These are phyloP conservation scores for Glaciozyma martinii DNA, from an alignment of 768 basidiomycete genomes.

Conservation along the genomic window DNA sequence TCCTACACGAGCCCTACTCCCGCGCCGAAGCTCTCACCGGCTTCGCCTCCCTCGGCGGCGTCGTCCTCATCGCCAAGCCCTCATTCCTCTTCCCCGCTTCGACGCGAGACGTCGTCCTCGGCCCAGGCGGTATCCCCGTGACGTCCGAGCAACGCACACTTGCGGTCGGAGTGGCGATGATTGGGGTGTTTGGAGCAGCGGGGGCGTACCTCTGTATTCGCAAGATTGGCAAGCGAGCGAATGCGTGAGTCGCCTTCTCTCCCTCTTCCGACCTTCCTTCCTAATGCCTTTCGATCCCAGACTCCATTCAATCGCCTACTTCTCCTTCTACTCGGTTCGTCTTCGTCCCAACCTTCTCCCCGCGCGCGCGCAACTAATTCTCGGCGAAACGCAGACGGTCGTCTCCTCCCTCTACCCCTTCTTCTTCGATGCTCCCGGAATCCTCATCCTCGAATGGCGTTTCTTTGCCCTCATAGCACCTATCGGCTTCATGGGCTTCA, in stretches of 20 bases:
- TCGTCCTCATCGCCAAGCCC: constrained; percentile 72
- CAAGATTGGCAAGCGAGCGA: constrained; percentile 65
- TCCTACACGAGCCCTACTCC: constrained; percentile 34
- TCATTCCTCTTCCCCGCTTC: constrained; percentile 51
- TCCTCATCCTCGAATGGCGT: constrained; percentile 32
- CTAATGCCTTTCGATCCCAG: background rate
- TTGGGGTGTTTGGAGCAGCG: constrained; percentile 58
- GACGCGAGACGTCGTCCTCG: background rate
- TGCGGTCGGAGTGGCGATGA: constrained; percentile 47
- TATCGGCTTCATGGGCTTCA: constrained; percentile 43
- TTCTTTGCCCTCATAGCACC: constrained; percentile 25
- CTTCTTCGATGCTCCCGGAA: constrained; percentile 30
- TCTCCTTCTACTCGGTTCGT: constrained; percentile 49
- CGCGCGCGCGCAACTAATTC: background rate
- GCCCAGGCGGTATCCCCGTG: background rate
- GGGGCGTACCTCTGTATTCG: constrained; percentile 57
- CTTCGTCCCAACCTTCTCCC: constrained; percentile 1
- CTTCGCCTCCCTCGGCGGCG: constrained; percentile 64
- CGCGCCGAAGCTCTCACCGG: constrained; percentile 28
- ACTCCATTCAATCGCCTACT: constrained; percentile 61
- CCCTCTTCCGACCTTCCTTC: background rate
- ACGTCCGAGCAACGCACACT: constrained; percentile 14
- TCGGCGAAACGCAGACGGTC: constrained; percentile 13
- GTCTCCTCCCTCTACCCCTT: constrained; percentile 31
- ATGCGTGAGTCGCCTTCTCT: constrained; percentile 40